A percentile compares a stretch with the other conserved stretches of the same genome.
Conservation (phyloP, 495 filamentous ascomycete species). For the Podospora didyma region DNA sequence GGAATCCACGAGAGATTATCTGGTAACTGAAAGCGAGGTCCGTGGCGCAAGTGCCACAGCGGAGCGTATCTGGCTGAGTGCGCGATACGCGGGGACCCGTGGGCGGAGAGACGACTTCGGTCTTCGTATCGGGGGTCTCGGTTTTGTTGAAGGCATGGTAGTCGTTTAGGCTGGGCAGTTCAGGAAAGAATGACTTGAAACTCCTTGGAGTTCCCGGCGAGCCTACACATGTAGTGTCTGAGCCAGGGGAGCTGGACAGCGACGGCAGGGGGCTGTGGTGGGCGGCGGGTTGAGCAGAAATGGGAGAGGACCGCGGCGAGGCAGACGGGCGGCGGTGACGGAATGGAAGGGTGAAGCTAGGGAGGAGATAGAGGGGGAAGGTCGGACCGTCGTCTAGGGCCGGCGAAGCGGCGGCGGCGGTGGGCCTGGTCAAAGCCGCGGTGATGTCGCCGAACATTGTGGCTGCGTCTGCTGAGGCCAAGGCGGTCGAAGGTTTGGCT, state of each 20-base stretch:
- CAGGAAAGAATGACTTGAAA: conserved; percentile 10
- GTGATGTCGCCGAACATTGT: conserved; percentile 22
- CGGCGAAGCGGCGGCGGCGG: conserved; percentile 4
- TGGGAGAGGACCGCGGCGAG: not conserved
- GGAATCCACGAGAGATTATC: conserved; percentile 90
- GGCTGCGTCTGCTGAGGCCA: not conserved
- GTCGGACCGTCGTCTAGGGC: conserved; percentile 30
- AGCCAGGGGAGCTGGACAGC: conserved; percentile 32
- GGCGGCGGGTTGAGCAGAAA: not conserved
- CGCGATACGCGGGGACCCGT: conserved; percentile 22
- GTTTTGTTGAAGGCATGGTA: not conserved
- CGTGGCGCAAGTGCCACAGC: conserved; percentile 67
- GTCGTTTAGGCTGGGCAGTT: conserved; percentile 4
- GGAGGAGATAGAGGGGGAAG: conserved; percentile 49
- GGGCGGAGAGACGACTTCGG: not conserved
- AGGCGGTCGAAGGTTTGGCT: not conserved
- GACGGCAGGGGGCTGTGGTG: conserved; percentile 9
- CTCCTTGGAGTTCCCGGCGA: conserved; percentile 12
- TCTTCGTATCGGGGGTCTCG: not conserved
- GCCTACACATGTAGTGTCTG: conserved; percentile 21
- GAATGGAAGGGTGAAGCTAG: conserved; percentile 41
- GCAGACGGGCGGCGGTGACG: conserved; percentile 28
- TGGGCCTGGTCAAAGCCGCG: conserved; percentile 3
- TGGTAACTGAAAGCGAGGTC: conserved; percentile 74
- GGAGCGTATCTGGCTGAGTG: conserved; percentile 49